A percentile compares a stretch with the other conserved stretches of the same genome.
Evolutionary conservation across 768 basidiomycete genomes (phyloP).

Genomic region (Suillus clintonianus): DNA sequence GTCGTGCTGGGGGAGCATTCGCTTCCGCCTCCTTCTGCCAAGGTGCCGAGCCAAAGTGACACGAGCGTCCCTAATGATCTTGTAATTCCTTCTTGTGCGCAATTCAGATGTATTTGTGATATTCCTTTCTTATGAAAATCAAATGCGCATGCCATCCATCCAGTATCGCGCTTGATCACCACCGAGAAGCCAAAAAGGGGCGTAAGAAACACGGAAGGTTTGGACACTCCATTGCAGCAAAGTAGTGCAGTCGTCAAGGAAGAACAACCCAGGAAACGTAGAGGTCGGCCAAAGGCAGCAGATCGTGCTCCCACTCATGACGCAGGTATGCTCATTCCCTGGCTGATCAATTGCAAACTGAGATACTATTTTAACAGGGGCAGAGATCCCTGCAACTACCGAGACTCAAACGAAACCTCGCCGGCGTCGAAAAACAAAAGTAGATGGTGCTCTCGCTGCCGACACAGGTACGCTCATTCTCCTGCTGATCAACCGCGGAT

Average conservation of each 20-base stretch:
- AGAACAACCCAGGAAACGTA: not conserved
- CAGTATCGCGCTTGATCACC: not conserved
- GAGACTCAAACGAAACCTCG: not conserved
- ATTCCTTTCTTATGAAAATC: not conserved
- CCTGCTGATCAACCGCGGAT: not conserved
- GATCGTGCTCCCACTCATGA: not conserved
- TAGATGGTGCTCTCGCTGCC: not conserved
- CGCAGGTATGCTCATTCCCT: not conserved
- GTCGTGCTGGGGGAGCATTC: conserved; percentile 8
- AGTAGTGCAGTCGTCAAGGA: not conserved
- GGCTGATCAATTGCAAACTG: not conserved
- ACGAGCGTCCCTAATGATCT: not conserved
- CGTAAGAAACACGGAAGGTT: not conserved
- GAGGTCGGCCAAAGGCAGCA: not conserved
- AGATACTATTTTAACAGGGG: not conserved
- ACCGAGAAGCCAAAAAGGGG: not conserved
- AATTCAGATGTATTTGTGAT: not conserved
- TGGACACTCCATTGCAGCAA: not conserved
- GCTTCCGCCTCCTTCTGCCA: not conserved
- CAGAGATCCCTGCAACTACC: too few species aligned
- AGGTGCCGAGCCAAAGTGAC: not conserved
- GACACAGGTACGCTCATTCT: not conserved
- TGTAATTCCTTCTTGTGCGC: conserved; percentile 1
- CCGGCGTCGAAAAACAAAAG: not conserved
- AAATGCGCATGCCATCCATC: not conserved